Base-by-base conservation (phyloP, 2,329 filamentous ascomycete genomes). In the Aspergillus bombycis region DNA sequence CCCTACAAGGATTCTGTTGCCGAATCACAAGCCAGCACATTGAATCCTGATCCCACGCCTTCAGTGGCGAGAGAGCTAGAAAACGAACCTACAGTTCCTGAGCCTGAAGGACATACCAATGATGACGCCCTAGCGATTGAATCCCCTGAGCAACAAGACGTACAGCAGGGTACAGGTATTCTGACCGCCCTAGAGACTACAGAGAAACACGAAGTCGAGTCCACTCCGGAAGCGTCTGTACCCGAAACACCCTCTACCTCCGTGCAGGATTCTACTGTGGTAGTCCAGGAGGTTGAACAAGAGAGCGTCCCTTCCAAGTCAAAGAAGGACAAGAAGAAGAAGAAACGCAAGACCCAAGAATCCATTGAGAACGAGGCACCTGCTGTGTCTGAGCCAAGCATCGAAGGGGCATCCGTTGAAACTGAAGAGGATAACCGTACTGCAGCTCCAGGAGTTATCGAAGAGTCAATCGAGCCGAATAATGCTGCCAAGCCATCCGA, bases 291-390 rank as follows among this genome's bases (percentile, higher is more conserved):
- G 21, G 53, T 38, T 28, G 67, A 67, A n/a, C 64, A 62, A 38
- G 57, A 66, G 21, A 11, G n/a, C 4, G 60, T 11, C 26, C 48
- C 65, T 41, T 46, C 68, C 11, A 71, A 67, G 52, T 67, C 67
- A 21, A 73, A 74, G 38, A 74, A 74, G 41, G 66, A 69, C 6
- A 76, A 74, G 72, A 79, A 80, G 70, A 80, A 73, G 68, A 71
- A 76, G 71, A 71, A 71, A 68, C 65, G 70, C 65, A 66, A 67
- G 46, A 65, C 54, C 3, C 48, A 67, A 28, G 66, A 68, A 53
- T 60, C 67, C 64, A 64, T 55, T 28, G 70, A 72, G 63, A 62
- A 72, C 50, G 68, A 69, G 55, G 16, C 41, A 48, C 23, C 54
- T 12, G 30, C 28, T 26, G 34, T 32, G 26, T 16, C 62, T 28